These are phyloP conservation scores for Rhodamnia rubescens DNA, from an alignment of 345 rosid genomes.

Conservation along the genomic window DNA sequence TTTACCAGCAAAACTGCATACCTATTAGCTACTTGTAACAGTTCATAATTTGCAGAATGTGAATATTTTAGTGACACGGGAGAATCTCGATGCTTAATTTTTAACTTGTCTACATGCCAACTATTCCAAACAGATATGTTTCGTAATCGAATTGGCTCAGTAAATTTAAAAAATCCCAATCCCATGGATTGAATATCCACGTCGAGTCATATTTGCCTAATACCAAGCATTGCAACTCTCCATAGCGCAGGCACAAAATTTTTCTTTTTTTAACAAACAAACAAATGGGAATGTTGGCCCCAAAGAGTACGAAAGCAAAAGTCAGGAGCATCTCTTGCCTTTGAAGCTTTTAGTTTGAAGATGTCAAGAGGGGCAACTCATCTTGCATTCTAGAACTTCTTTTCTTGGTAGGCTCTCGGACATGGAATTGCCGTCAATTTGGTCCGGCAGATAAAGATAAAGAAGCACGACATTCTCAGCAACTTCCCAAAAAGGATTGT, in stretches of 20 bases:
- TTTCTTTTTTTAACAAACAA: too few species aligned
- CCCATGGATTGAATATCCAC: neutral
- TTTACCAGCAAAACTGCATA: too few species aligned
- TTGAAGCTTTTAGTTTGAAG: neutral
- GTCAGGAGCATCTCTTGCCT: neutral
- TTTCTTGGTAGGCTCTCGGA: neutral
- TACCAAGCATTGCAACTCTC: neutral
- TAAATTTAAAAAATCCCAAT: neutral
- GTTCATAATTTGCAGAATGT: neutral
- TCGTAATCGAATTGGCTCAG: neutral
- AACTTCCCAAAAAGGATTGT: neutral
- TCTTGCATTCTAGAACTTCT: neutral
- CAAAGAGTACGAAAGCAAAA: neutral
- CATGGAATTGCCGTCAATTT: neutral
- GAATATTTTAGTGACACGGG: neutral
- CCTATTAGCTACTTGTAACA: neutral
- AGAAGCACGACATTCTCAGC: neutral
- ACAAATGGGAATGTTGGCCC: too few species aligned
- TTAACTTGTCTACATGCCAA: neutral
- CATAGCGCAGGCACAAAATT: neutral
- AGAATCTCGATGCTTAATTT: neutral
- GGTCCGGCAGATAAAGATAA: neutral
- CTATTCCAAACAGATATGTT: neutral
- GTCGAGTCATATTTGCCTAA: neutral
- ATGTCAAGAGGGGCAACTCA: neutral